Evolutionary conservation across 805 yeast species (phyloP), one percentile per base, ranked within the genome.

Genomic region (Saccharomycopsis amapae): DNA sequence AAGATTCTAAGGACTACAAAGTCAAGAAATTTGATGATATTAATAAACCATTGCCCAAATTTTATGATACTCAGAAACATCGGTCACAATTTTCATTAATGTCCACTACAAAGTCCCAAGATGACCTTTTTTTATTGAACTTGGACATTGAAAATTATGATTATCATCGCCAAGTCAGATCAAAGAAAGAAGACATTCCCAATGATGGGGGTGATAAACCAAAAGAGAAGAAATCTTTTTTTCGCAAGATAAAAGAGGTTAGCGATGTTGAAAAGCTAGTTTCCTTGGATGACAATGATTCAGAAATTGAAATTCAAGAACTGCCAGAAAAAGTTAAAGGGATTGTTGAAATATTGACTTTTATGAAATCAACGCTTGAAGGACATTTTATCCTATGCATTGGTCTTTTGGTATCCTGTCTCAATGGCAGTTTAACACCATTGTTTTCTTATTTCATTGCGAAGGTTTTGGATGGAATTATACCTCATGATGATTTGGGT

Each of bases 381-480:
- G n/a, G 24, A 9, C 6, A 15, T 10, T 17, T 5, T 17, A 49
- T 62, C 2, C 55, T 78, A 1, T 10, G 59, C 1, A 1, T 72
- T 1, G 97, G 96, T 0, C 45, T 84, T 1, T 0, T 72, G 0
- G 53, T 72, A 4, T 68, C 88, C 0, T 51, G 79, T 0, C 39
- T 74, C 1, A 77, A 80, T 49, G 89, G 95, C 9, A 72, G 72
- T 0, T 61, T 76, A 1, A 80, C 78, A 48, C 97, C 97, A 0
- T 63, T 85, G 0, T 87, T 93, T 52, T 84, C 96, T 0, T 88
- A 63, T 58, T 74, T 83, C 23, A 78, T 89, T 51, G 76, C 97
- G 1, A 78, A 78, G 49, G 62, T 90, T 6, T 62, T 90, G 5
- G 61, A 72, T 20, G 82, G 81, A 12, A 75, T 86, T 55, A 69